Evolutionary conservation across 2,329 filamentous ascomycete genomes (phyloP).

Genomic region (Phialophora expanda): DNA sequence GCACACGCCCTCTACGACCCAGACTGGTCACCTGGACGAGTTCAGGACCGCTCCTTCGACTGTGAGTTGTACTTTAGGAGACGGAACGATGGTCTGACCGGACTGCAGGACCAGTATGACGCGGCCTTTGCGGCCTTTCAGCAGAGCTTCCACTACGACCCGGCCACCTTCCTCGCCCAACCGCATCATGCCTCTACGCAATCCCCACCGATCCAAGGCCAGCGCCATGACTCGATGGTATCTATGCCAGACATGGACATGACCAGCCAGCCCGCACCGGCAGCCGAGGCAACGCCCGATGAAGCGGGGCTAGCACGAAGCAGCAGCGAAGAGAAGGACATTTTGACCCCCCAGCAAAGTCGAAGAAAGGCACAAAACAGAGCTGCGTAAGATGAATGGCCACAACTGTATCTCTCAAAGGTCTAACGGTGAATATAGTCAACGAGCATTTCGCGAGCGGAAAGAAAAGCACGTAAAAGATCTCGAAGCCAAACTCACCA

Average conservation of each 20-base stretch:
- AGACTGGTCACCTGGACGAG: conserved; percentile 51
- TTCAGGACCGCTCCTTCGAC: conserved; percentile 51
- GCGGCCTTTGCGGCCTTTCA: conserved; percentile 48
- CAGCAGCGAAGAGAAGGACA: conserved; percentile 61
- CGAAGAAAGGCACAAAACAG: conserved; percentile 74
- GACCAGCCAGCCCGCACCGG: conserved; percentile 42
- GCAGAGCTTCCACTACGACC: conserved; percentile 47
- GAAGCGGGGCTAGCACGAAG: conserved; percentile 44
- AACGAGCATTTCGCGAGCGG: conserved; percentile 93
- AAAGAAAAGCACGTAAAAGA: conserved; percentile 95
- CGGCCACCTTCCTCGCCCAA: conserved; percentile 43
- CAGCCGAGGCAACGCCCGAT: conserved; percentile 41
- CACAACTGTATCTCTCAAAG: background rate
- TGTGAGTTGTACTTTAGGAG: conserved; percentile 43
- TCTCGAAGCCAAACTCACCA: conserved; percentile 81
- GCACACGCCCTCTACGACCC: conserved; percentile 45
- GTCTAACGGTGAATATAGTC: conserved; percentile 58
- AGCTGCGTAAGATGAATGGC: conserved; percentile 64
- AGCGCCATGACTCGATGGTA: conserved; percentile 42
- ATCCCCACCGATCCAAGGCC: conserved; percentile 44
- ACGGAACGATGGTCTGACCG: conserved; percentile 29
- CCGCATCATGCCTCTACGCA: conserved; percentile 28
- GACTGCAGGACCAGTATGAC: conserved; percentile 44
- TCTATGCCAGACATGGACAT: conserved; percentile 42
- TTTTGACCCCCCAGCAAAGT: conserved; percentile 59